Evolutionary conservation across 495 filamentous ascomycete species (phyloP), one percentile per base, ranked within the genome.

Genomic region (Schizothecium vesticola): DNA sequence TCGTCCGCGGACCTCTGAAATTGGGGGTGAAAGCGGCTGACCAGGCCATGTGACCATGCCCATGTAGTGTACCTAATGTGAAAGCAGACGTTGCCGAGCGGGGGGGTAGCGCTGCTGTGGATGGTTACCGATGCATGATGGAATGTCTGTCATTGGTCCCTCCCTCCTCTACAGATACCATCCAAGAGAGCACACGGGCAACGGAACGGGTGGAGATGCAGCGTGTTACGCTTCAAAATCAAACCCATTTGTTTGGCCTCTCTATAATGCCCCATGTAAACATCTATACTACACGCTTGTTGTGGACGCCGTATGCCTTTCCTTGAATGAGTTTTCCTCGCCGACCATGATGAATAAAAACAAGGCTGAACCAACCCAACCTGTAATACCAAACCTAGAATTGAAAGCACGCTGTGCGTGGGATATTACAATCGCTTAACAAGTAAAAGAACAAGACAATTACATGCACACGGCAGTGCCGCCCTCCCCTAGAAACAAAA

Each of bases 401-500:
- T n/a, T 19, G 16, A 51, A 51, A n/a, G 43, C 43, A 51, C 43
- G 43, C 43, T 43, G 16, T n/a, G 43, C 43, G 43, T 2, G 43
- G 16, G 16, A 51, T 51, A 51, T 51, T 51, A 51, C 43, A 51
- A n/a, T 51, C 43, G 2, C 19, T 19, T 51, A 51, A 51, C 6
- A 3, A 8, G 43, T 51, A 51, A 51, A 51, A 28, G 58, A 25
- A 26, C 58, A 25, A 28, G 6, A 28, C 9, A n/a, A 12, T 69
- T 66, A 72, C 61, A 72, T 67, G 58, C 70, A 72, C 56, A 67
- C 59, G 10, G 69, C 61, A 5, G 56, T 67, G 7, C 69, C 66
- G 31, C 71, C 71, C 36, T 71, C 69, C 21, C 70, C 70, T 72
- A 24, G n/a, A 25, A 22, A 56, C 58, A 55, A 13, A 36, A n/a